These are phyloP conservation scores for Sideroxylon spinosum DNA, from an alignment of 179 eudicot species.

Conservation along the genomic window DNA sequence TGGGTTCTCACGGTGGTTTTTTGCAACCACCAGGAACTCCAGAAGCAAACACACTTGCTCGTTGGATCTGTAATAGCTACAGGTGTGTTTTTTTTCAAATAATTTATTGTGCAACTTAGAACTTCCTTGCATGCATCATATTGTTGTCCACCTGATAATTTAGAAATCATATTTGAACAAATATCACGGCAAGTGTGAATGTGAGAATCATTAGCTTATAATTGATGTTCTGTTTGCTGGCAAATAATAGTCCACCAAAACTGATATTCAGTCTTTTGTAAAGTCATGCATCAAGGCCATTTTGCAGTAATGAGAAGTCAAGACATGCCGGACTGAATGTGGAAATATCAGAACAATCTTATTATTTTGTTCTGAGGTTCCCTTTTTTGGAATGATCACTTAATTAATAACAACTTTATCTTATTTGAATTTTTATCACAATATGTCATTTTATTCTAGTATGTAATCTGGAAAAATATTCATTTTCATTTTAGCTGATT, in stretches of 20 bases:
- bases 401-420: not conserved
- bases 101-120: not conserved
- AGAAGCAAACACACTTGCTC: constrained; percentile 77
- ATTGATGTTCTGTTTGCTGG: not conserved
- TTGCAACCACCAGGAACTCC: constrained; percentile 59
- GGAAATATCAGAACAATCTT: not conserved
- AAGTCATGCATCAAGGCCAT: not conserved
- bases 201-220: not conserved
- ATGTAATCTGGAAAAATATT: not conserved
- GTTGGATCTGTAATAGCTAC: constrained; percentile 74
- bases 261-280: not conserved
- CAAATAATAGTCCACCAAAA: not conserved
- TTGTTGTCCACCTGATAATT: not conserved
- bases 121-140: not conserved
- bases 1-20: constrained; percentile 54
- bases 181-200: not conserved
- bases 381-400: not conserved
- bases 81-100: constrained; percentile 32
- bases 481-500: not conserved
- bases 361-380: not conserved
- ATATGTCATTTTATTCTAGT: too few species aligned
- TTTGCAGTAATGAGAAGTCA: not conserved
- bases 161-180: not conserved
- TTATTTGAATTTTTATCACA: too few species aligned
- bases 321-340: not conserved